Conservation (phyloP, 371 early-diverging fungal species). For the Mortierella sp. region DNA sequence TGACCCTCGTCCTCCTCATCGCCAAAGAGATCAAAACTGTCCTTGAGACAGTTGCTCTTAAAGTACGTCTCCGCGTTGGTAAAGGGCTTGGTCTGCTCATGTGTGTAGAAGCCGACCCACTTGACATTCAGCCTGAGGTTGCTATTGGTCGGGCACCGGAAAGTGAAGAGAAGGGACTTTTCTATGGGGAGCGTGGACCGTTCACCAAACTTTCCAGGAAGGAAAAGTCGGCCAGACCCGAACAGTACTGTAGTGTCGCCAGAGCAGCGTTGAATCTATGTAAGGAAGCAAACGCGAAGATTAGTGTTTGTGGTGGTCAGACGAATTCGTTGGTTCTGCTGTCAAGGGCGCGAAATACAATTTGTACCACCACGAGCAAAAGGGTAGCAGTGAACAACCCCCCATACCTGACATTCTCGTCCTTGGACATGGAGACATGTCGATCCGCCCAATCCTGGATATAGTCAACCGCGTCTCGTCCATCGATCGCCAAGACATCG, state of each 20-base stretch:
- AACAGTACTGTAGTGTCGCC: conserved; percentile 15
- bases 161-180: conserved; percentile 10
- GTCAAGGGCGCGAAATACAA: not conserved
- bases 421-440: conserved; percentile 31
- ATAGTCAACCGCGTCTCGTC: conserved; percentile 23
- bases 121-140: conserved; percentile 10
- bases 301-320: not conserved
- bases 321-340: not conserved
- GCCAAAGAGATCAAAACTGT: not conserved
- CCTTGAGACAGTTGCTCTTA: conserved; percentile 28
- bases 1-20: not conserved
- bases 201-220: conserved; percentile 28
- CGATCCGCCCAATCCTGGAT: conserved; percentile 39
- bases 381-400: not conserved
- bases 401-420: conserved; percentile 32
- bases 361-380: not conserved
- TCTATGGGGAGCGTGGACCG: conserved; percentile 22
- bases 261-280: conserved; percentile 41
- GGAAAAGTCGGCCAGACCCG: conserved; percentile 21
- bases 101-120: conserved; percentile 31
- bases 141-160: conserved; percentile 14
- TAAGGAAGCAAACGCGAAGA: not conserved
- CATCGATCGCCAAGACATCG: conserved; percentile 22
- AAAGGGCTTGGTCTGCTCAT: conserved; percentile 12
- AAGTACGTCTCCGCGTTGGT: conserved; percentile 19